Conservation (phyloP, 805 yeast species). For the Kazachstania martiniae region DNA sequence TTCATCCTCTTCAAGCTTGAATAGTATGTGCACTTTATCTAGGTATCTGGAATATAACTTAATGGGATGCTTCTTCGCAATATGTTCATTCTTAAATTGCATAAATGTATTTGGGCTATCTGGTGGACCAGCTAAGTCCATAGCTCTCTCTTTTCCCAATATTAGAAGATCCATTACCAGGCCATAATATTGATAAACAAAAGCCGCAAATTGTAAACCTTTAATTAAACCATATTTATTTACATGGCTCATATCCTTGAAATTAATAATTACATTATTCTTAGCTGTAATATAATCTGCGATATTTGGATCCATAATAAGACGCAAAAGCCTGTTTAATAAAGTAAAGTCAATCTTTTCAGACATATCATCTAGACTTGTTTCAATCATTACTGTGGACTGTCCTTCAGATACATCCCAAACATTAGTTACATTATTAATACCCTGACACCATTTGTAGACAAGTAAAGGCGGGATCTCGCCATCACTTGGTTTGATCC, state of each 20-base stretch:
- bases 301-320: conserved; percentile 77
- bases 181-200: conserved; percentile 85
- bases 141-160: conserved; percentile 78
- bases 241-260: conserved; percentile 90
- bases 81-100: conserved; percentile 48
- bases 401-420: conserved; percentile 76
- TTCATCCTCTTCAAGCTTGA: conserved; percentile 64
- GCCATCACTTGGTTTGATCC: conserved; percentile 92
- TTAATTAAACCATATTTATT: conserved; percentile 81
- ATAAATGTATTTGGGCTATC: conserved; percentile 65
- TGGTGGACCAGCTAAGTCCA: conserved; percentile 74
- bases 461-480: conserved; percentile 89
- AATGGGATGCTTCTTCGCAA: conserved; percentile 65
- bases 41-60: conserved; percentile 71
- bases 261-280: conserved; percentile 70
- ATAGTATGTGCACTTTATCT: conserved; percentile 71
- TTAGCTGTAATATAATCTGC: conserved; percentile 94
- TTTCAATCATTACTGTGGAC: conserved; percentile 74
- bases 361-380: conserved; percentile 55
- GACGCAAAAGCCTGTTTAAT: conserved; percentile 65
- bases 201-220: conserved; percentile 85
- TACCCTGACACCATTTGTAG: conserved; percentile 89
- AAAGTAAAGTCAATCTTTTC: conserved; percentile 86
- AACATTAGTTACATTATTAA: conserved; percentile 63
- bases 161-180: conserved; percentile 70